Base-by-base conservation (phyloP, 306 rosid genomes). In the Corylus americana region DNA sequence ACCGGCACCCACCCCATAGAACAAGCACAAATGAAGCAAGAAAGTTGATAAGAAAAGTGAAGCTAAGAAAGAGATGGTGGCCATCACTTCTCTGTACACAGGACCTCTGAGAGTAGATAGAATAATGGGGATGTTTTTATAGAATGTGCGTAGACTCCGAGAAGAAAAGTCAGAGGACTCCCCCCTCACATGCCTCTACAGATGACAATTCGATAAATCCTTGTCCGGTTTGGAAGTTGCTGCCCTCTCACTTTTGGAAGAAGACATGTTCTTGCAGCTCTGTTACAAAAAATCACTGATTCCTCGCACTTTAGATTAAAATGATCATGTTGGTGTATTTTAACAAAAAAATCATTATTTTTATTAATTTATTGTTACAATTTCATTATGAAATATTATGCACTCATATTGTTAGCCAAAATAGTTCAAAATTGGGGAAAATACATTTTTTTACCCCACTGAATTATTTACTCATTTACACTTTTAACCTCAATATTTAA, bases 201-300 rank as follows among this genome's bases (percentile, higher is more conserved):
- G 59, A 45, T 2, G 10, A 2, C 42, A 10, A 29, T 8, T 8
- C 37, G 11, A 22, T 39, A 8, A 73, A 42, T n/a, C 58, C 51
- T 63, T 68, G 64, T 20, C 54, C 0, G 3, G 8, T 72, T 59
- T 11, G 0, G 73, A 53, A 39, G 71, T 42, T 79, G 86, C 20
- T 82, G 12, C 0, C 75, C 81, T 77, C 45, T 83, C 89, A n/a
- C 57, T 88, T 70, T 88, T 83, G 1, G 3, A 35, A 13, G 53
- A 2, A 42, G 59, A 51, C 67, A 73, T 75, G 18, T 16, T 20
- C 58, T 73, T 18, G 11, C 50, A 17, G 0, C 62, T 9, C 6
- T 53, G 45, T 55, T 12, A 22, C 22, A 22, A 22, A 22, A 22
- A 22, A 22, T 1, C 35, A 0, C 1, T n/a, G 70, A 29, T 74